Evolutionary conservation across 2,329 filamentous ascomycete genomes (phyloP).

Genomic region (Cytospora schulzeri): DNA sequence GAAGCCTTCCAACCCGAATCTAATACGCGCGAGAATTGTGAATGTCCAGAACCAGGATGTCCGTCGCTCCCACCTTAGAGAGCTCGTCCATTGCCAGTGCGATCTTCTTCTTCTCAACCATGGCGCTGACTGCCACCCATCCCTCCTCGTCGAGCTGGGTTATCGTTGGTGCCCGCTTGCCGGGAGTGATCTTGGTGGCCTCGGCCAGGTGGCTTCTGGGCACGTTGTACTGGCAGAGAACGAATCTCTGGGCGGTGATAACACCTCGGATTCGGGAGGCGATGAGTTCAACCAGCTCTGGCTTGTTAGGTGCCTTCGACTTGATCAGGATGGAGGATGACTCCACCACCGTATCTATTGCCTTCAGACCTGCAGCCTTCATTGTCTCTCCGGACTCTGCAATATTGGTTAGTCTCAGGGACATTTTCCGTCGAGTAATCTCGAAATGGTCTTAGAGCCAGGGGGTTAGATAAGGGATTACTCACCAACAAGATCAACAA

Average conservation of each 20-base stretch:
- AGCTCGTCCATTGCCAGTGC: constrained; percentile 86
- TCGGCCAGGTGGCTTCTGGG: constrained; percentile 66
- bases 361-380: constrained; percentile 89
- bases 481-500: constrained; percentile 94
- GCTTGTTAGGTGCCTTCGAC: constrained; percentile 80
- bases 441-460: background rate
- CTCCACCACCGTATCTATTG: constrained; percentile 90
- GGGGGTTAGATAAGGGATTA: constrained; percentile 32
- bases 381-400: constrained; percentile 97
- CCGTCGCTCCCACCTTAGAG: constrained; percentile 73
- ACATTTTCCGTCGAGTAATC: background rate
- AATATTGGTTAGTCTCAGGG: background rate
- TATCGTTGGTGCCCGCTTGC: constrained; percentile 89
- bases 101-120: constrained; percentile 88
- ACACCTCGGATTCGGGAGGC: constrained; percentile 86
- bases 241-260: constrained; percentile 91
- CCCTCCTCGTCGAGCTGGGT: constrained; percentile 85
- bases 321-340: constrained; percentile 90
- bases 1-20: background rate
- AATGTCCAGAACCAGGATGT: constrained; percentile 84
- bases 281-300: constrained; percentile 80
- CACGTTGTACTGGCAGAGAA: constrained; percentile 96
- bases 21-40: constrained; percentile 59
- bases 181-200: constrained; percentile 81
- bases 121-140: constrained; percentile 92